phyloP scores from a whole-genome alignment of 2,329 filamentous ascomycete genomes.

The Trichoderma atrobrunneum region DNA sequence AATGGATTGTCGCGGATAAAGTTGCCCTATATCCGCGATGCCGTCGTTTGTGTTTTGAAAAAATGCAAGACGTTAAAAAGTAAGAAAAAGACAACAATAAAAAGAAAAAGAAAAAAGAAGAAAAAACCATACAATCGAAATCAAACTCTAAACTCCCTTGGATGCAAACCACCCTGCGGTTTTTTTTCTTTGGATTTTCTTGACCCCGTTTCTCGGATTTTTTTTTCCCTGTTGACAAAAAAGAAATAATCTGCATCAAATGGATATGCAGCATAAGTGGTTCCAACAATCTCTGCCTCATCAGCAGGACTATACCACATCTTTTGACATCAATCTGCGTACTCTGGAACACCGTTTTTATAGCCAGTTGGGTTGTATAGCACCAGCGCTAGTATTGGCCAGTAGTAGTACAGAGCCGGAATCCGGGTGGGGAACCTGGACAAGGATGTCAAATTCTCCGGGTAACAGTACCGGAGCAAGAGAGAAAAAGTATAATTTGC shows the following conservation, averaged over 20 bases:
- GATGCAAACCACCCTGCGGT: constrained; percentile 56
- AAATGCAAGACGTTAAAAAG: constrained; percentile 29
- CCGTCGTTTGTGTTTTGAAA: constrained; percentile 20
- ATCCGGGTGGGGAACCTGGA: background rate
- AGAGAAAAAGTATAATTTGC: background rate
- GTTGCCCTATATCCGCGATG: constrained; percentile 17
- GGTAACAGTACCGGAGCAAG: background rate
- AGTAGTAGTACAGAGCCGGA: background rate
- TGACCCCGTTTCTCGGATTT: background rate
- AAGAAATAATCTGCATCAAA: background rate
- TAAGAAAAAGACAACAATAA: constrained; percentile 26
- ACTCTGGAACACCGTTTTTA: background rate
- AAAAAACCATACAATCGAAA: constrained; percentile 23
- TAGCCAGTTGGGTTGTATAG: background rate
- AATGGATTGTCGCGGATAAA: constrained; percentile 13
- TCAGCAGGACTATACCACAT: background rate
- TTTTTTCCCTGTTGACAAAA: background rate
- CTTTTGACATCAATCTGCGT: background rate
- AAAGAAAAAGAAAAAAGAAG: constrained; percentile 25
- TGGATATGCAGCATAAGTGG: background rate
- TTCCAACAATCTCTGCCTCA: background rate
- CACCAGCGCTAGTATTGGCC: background rate
- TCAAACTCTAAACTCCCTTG: constrained; percentile 34
- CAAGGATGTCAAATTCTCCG: background rate
- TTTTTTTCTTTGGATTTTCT: constrained; percentile 33